Evolutionary conservation across 441 rosid genomes (phyloP).

Genomic region (Gossypium gossypioides): DNA sequence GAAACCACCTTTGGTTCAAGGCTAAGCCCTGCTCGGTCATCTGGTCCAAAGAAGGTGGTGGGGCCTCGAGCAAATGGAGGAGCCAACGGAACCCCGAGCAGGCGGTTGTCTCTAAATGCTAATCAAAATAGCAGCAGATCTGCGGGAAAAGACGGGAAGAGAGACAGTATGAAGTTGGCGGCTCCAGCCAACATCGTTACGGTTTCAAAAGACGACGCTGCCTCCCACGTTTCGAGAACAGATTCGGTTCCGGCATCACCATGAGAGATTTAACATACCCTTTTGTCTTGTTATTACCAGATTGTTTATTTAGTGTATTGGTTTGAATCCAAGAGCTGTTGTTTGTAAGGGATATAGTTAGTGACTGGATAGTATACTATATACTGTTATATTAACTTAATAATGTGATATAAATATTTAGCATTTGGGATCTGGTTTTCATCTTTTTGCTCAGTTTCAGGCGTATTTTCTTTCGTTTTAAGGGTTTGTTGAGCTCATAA

Average conservation of each 20-base stretch:
- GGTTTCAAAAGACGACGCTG: constrained; percentile 68
- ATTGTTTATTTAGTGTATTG: constrained; percentile 16
- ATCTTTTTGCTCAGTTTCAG: too few relatives aligned
- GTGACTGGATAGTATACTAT: constrained; percentile 8
- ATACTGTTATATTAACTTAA: constrained; percentile 15
- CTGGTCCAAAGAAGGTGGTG: constrained; percentile 48
- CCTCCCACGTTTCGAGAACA: constrained; percentile 58
- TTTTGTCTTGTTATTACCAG: constrained; percentile 24
- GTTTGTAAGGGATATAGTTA: constrained; percentile 23
- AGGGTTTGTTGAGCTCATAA: too few relatives aligned
- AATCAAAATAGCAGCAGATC: constrained; percentile 74
- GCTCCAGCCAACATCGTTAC: constrained; percentile 69
- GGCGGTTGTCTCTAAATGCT: constrained; percentile 72
- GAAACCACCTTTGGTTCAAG: constrained; percentile 58
- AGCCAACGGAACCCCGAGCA: constrained; percentile 64
- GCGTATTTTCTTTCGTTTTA: too few relatives aligned
- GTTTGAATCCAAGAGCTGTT: constrained; percentile 1
- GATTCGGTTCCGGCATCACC: constrained; percentile 62
- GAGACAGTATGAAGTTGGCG: constrained; percentile 52
- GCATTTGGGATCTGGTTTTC: too few relatives aligned
- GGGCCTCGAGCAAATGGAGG: constrained; percentile 65
- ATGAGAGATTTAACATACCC: neutral
- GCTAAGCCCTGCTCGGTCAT: constrained; percentile 79
- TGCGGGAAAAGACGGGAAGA: constrained; percentile 51
- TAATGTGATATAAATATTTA: neutral